Conservation (phyloP, 1,284 basidiomycete species). For the Malassezia vespertilionis region DNA sequence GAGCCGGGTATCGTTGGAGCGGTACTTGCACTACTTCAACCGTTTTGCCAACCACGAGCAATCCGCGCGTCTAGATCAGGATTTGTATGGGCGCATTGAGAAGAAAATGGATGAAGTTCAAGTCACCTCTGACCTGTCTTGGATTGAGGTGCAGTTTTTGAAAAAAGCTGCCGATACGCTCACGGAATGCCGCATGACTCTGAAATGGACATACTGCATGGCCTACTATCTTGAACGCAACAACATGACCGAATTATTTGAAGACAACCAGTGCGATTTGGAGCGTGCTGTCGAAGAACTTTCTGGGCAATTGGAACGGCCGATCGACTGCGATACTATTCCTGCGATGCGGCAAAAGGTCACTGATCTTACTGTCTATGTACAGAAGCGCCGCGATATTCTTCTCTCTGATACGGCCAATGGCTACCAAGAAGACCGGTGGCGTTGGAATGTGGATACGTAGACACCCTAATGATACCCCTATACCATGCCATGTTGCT, state of each 20-base stretch:
- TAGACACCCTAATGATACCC: conserved; percentile 4
- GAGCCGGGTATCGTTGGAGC: conserved; percentile 76
- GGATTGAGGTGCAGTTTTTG: conserved; percentile 99
- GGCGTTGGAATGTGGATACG: conserved; percentile 37
- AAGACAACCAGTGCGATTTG: conserved; percentile 93
- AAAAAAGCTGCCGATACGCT: conserved; percentile 87
- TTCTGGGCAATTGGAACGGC: conserved; percentile 78
- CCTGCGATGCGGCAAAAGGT: conserved; percentile 74
- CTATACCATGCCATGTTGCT: neutral
- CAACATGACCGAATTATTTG: conserved; percentile 89
- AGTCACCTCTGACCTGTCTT: conserved; percentile 73
- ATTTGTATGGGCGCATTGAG: conserved; percentile 86
- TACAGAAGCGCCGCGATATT: conserved; percentile 88
- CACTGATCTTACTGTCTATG: conserved; percentile 73
- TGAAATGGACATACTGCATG: conserved; percentile 99
- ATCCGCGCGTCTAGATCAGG: conserved; percentile 83
- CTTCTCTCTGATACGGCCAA: conserved; percentile 83
- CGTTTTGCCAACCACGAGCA: conserved; percentile 93
- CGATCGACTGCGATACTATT: conserved; percentile 75
- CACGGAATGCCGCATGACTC: conserved; percentile 73
- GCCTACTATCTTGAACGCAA: conserved; percentile 78
- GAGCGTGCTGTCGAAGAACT: conserved; percentile 90
- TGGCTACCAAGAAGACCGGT: conserved; percentile 75
- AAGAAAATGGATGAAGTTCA: conserved; percentile 99
- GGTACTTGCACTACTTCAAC: conserved; percentile 60